Percentiles rank a stretch among this genome's conserved stretches.
phyloP scores from a whole-genome alignment of 169 alveolate genomes.

The Haemoproteus tartakovskyi region DNA sequence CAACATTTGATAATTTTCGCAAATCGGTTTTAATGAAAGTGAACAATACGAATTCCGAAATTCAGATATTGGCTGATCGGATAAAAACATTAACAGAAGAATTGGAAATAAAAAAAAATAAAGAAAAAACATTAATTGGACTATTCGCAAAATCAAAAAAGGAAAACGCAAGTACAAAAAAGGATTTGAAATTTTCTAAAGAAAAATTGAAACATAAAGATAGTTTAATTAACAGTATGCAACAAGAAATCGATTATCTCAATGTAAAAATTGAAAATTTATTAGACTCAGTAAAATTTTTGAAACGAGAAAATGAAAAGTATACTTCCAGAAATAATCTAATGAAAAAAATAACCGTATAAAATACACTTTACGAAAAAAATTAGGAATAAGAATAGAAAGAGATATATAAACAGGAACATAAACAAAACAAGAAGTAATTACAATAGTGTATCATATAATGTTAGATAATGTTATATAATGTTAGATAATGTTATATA shows the following conservation, averaged over 20 bases:
- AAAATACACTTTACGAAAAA: too few relatives aligned
- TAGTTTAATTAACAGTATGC: slow-evolving; percentile 3
- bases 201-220: background rate
- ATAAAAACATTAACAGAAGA: slow-evolving; percentile 30
- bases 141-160: slow-evolving; percentile 7
- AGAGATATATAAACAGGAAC: too few relatives aligned
- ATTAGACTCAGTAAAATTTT: background rate
- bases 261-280: slow-evolving; percentile 12
- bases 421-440: too few relatives aligned
- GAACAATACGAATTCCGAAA: slow-evolving; percentile 23
- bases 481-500: too few relatives aligned
- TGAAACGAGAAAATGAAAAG: background rate
- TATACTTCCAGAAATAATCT: background rate
- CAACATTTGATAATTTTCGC: slow-evolving; percentile 19
- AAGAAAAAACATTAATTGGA: background rate
- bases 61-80: slow-evolving; percentile 28
- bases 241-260: slow-evolving; percentile 8
- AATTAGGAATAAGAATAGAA: too few relatives aligned
- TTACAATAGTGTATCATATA: too few relatives aligned
- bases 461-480: too few relatives aligned
- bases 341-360: too few relatives aligned
- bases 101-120: slow-evolving; percentile 15
- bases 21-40: slow-evolving; percentile 17
- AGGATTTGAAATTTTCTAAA: background rate
- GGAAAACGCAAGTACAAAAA: background rate